A percentile compares a stretch with the other conserved stretches of the same genome.
Conservation (phyloP, 2,329 filamentous ascomycete genomes). For the Hymenoscyphus occultus region DNA sequence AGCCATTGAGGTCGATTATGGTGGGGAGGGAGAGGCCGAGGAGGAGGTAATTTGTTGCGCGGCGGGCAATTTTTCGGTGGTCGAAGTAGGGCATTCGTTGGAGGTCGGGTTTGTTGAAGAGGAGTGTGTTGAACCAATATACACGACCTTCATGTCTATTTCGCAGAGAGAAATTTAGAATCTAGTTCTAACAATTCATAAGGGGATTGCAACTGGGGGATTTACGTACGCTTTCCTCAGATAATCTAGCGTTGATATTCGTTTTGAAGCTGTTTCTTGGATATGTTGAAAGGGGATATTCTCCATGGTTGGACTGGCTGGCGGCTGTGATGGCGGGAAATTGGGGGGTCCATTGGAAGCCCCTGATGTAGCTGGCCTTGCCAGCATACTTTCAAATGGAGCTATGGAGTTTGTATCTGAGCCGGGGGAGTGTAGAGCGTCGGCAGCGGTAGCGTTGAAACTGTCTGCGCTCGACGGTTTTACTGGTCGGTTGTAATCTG, state of each 20-base stretch:
- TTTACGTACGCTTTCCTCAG: constrained; percentile 76
- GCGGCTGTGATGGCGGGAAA: constrained; percentile 22
- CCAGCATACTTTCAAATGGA: constrained; percentile 35
- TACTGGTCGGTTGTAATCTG: constrained; percentile 13
- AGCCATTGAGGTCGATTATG: constrained; percentile 82
- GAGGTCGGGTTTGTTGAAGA: constrained; percentile 82
- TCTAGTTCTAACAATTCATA: constrained; percentile 1
- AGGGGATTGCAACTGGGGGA: not conserved
- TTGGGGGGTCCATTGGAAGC: constrained; percentile 17
- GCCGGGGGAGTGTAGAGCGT: constrained; percentile 17
- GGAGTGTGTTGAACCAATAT: constrained; percentile 97
- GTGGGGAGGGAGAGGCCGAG: constrained; percentile 88
- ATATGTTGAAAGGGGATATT: constrained; percentile 55
- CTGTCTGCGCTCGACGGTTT: constrained; percentile 24
- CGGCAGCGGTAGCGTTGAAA: constrained; percentile 22
- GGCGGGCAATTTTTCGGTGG: constrained; percentile 75
- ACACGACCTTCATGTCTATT: constrained; percentile 84
- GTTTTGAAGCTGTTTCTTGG: constrained; percentile 83
- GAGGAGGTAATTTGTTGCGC: constrained; percentile 90
- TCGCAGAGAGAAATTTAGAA: no score
- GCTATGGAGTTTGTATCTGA: constrained; percentile 27
- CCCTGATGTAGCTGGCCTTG: constrained; percentile 29
- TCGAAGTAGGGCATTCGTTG: constrained; percentile 83
- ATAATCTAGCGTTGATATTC: constrained; percentile 92
- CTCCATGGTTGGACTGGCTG: constrained; percentile 36